phyloP scores from a whole-genome alignment of 805 yeast species.

The Candida verbasci region DNA sequence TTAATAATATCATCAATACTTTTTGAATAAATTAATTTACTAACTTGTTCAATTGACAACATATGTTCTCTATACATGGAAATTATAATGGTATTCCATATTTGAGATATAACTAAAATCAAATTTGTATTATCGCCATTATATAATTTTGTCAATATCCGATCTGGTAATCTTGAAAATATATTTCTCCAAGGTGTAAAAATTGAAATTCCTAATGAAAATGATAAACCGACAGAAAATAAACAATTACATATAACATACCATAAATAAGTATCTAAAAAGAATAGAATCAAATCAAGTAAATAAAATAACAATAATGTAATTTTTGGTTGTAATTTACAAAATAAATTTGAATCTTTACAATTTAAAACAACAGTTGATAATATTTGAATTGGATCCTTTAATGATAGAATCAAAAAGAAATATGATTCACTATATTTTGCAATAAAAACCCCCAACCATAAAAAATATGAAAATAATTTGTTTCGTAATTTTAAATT shows the following conservation, averaged over 20 bases:
- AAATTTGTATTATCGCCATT: conserved; percentile 8
- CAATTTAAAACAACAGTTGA: conserved; percentile 22
- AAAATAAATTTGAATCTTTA: conserved; percentile 19
- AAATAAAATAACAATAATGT: conserved; percentile 20
- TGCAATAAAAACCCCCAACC: conserved; percentile 29
- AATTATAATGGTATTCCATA: conserved; percentile 26
- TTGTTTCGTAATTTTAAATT: conserved; percentile 16
- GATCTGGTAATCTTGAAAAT: conserved; percentile 30
- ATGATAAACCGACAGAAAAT: conserved; percentile 28
- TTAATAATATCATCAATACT: conserved; percentile 24
- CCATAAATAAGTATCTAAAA: conserved; percentile 39
- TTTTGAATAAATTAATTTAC: conserved; percentile 22
- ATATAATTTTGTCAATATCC: conserved; percentile 25
- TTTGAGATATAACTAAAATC: conserved; percentile 15
- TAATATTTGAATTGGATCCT: conserved; percentile 29
- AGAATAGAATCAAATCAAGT: conserved; percentile 29
- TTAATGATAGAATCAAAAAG: conserved; percentile 30
- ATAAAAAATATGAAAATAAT: conserved; percentile 21
- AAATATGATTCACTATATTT: conserved; percentile 34
- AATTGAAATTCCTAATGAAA: conserved; percentile 27
- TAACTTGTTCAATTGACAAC: conserved; percentile 39
- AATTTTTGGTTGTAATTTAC: conserved; percentile 25
- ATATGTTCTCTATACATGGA: conserved; percentile 36
- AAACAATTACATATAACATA: conserved; percentile 33
- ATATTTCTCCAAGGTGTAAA: conserved; percentile 38